These are phyloP conservation scores for Globisporangium emineosum DNA, from an alignment of 352 stramenopile species.

Conservation along the genomic window DNA sequence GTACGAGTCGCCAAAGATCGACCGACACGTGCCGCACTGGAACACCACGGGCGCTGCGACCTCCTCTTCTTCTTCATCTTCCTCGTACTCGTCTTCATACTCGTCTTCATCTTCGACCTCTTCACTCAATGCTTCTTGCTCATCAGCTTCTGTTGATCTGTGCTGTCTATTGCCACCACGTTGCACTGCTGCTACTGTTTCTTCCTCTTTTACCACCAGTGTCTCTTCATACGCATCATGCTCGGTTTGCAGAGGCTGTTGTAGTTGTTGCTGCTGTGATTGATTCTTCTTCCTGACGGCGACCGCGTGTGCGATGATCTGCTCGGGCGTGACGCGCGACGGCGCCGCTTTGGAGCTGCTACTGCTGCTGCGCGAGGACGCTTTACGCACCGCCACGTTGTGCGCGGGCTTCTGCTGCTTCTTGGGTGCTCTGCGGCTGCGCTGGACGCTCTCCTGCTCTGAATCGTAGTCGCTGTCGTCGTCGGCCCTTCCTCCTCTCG, in stretches of 20 bases:
- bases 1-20: constrained; percentile 84
- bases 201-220: constrained; percentile 13
- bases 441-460: constrained; percentile 4
- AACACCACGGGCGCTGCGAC: constrained; percentile 72
- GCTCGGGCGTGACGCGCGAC: constrained; percentile 17
- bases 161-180: not conserved
- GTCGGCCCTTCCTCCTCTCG: constrained; percentile 8
- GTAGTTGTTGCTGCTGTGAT: not conserved
- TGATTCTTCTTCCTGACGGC: constrained; percentile 2
- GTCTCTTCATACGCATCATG: constrained; percentile 10
- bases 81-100: constrained; percentile 27
- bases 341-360: not conserved
- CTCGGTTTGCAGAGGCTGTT: not conserved
- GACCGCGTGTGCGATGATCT: constrained; percentile 14
- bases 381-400: constrained; percentile 5
- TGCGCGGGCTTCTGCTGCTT: not conserved
- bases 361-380: not conserved
- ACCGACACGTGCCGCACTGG: constrained; percentile 78
- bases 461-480: constrained; percentile 18
- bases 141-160: not conserved
- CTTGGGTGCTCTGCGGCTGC: not conserved
- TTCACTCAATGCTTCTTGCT: constrained; percentile 15
- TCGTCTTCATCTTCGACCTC: constrained; percentile 35
- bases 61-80: constrained; percentile 46
- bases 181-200: constrained; percentile 2